Evolutionary conservation across 345 rosid genomes (phyloP), one percentile per base, ranked within the genome.

Genomic region (Lagerstroemia speciosa): DNA sequence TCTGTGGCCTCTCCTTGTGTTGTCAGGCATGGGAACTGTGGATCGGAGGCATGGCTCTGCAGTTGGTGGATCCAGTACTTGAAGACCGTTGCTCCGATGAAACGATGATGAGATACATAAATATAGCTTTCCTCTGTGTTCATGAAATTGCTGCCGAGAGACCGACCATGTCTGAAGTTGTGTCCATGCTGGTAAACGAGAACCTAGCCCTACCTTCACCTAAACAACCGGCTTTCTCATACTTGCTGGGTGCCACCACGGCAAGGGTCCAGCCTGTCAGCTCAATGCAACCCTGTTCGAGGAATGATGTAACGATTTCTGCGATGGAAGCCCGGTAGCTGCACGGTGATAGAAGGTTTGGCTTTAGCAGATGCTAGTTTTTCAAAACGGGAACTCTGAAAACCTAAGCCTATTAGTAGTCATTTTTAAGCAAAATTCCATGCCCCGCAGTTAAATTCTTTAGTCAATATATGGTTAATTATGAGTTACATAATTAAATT

Each of bases 81-180:
- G 73, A 65, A 0, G 65, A 41, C 27, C 71, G 72, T 0, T 80
- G 64, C 31, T 60, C 76, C 17, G 14, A 60, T 8, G 31, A 72
- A 6, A 73, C 78, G 65, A 67, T 76, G 2, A 22, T 79, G 46
- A 72, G 87, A 46, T 79, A 79, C 75, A 72, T 83, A 34, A 81
- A 81, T 10, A 70, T 83, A 7, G 84, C 78, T 27, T 82, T 85
- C 3, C 71, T 85, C 43, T 83, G 89, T 55, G 79, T 83, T 15
- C 81, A 85, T 33, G 75, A 76, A 31, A 41, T 71, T 9, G 79
- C 86, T 17, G 85, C 79, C 40, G 78, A 79, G 4, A 83, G 87
- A 32, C 89, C 87, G 29, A 76, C 53, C 65, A 83, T 85, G 86
- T 65, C 82, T 57, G 68, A 80, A 11, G 86, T 75, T 41, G 74